Conservation (phyloP, 805 yeast genomes). For the Myxozyma vanderwaltii region DNA sequence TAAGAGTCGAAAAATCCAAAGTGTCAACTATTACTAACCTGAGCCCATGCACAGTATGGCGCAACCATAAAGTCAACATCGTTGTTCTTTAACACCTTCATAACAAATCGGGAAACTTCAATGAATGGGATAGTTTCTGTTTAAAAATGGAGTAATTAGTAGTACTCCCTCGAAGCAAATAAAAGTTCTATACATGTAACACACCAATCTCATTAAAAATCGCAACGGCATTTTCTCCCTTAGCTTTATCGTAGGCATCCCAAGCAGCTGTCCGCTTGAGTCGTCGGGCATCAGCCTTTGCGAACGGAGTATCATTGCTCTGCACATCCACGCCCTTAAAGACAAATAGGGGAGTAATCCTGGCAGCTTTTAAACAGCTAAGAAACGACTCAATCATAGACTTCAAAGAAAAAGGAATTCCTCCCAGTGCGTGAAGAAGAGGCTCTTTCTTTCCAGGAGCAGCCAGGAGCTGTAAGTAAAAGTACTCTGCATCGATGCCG, state of each 20-base stretch:
- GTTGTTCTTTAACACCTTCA: slow-evolving; percentile 57
- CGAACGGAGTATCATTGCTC: slow-evolving; percentile 29
- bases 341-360: slow-evolving; percentile 78
- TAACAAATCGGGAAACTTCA: slow-evolving; percentile 41
- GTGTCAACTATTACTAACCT: slow-evolving; percentile 6
- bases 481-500: slow-evolving; percentile 85
- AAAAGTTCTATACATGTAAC: not conserved
- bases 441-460: slow-evolving; percentile 63
- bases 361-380: slow-evolving; percentile 57
- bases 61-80: slow-evolving; percentile 71
- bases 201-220: slow-evolving; percentile 38
- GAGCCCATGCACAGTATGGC: slow-evolving; percentile 75
- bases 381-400: slow-evolving; percentile 63
- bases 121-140: slow-evolving; percentile 22
- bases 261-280: slow-evolving; percentile 49
- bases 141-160: not conserved
- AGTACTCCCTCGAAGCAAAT: not conserved
- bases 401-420: slow-evolving; percentile 67
- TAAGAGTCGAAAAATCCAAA: not conserved
- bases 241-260: slow-evolving; percentile 45
- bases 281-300: slow-evolving; percentile 31
- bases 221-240: slow-evolving; percentile 39
- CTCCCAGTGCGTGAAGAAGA: slow-evolving; percentile 75
- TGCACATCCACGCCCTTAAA: slow-evolving; percentile 56
- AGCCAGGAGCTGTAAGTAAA: slow-evolving; percentile 59